Percentiles rank a stretch among this genome's conserved stretches.
Evolutionary conservation across 2,329 filamentous ascomycete genomes (phyloP).

Genomic region (Xylariaceae sp.): DNA sequence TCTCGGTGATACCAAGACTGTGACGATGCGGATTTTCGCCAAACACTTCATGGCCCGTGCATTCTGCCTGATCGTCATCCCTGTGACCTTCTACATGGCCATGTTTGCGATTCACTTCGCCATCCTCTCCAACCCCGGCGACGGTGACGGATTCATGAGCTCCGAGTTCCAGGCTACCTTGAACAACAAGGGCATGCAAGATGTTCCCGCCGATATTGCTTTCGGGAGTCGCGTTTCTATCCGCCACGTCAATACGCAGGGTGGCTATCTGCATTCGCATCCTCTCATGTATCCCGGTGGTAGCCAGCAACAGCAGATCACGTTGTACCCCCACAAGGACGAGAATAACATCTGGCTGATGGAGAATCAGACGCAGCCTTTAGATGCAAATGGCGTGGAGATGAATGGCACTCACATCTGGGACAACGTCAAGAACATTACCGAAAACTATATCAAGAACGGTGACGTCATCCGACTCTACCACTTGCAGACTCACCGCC

Average conservation of each 20-base stretch:
- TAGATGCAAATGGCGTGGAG: conserved; percentile 66
- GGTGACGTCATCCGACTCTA: conserved; percentile 78
- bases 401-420: conserved; percentile 80
- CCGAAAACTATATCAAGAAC: conserved; percentile 62
- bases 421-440: conserved; percentile 63
- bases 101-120: conserved; percentile 98
- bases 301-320: conserved; percentile 98
- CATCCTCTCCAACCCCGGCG: conserved; percentile 88
- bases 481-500: conserved; percentile 75
- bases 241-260: conserved; percentile 94
- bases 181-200: conserved; percentile 94
- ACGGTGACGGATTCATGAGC: conserved; percentile 99
- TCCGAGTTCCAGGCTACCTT: conserved; percentile 97
- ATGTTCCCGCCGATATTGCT: conserved; percentile 85
- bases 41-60: conserved; percentile 90
- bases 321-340: conserved; percentile 97
- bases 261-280: conserved; percentile 95
- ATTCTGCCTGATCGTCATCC: conserved; percentile 89
- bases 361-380: conserved; percentile 93
- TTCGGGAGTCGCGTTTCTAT: conserved; percentile 82
- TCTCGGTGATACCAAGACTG: conserved; percentile 80
- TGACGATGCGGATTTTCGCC: conserved; percentile 78
- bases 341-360: conserved; percentile 94
- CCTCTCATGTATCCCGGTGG: conserved; percentile 95
- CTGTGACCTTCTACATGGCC: conserved; percentile 82